These are phyloP conservation scores for Ganoderma sinense DNA, from an alignment of 1,284 basidiomycete genomes.

Conservation along the genomic window DNA sequence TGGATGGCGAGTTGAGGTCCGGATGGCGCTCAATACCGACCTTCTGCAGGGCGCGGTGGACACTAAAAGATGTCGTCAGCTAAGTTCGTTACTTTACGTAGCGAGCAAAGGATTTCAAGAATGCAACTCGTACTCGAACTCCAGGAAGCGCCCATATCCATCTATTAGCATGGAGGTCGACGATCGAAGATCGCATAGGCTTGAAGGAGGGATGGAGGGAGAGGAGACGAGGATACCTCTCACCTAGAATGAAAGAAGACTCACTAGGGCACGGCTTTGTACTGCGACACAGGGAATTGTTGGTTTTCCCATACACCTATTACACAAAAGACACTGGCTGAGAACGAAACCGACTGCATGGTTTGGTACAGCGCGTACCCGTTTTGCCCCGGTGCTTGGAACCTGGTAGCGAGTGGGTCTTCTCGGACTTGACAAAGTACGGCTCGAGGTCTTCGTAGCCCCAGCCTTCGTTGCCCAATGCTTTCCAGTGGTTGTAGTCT, in stretches of 20 bases:
- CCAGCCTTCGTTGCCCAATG: constrained; percentile 45
- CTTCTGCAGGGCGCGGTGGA: constrained; percentile 11
- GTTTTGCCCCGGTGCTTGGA: constrained; percentile 22
- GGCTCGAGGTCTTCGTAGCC: constrained; percentile 45
- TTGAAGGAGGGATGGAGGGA: too few relatives aligned
- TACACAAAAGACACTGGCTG: background rate
- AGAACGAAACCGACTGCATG: too few relatives aligned
- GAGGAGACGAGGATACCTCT: too few relatives aligned
- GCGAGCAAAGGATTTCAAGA: background rate
- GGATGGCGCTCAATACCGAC: constrained; percentile 34
- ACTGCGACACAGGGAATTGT: constrained; percentile 13
- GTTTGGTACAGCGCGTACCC: constrained; percentile 21
- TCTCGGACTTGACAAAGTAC: constrained; percentile 47
- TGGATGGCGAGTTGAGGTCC: constrained; percentile 39
- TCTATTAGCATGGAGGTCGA: too few relatives aligned
- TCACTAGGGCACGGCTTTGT: constrained; percentile 10
- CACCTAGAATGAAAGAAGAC: background rate
- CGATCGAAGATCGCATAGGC: too few relatives aligned
- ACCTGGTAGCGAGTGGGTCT: constrained; percentile 18
- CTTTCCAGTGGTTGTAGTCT: constrained; percentile 48
- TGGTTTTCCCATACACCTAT: constrained; percentile 22
- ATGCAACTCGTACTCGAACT: too few relatives aligned
- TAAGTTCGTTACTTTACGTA: background rate
- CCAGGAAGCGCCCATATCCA: too few relatives aligned
- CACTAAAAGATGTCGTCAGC: constrained; percentile 16